Percentiles rank a stretch among this genome's conserved stretches.
Evolutionary conservation across 257 asterid species (phyloP).

Genomic region (Nicotiana obtusifolia): DNA sequence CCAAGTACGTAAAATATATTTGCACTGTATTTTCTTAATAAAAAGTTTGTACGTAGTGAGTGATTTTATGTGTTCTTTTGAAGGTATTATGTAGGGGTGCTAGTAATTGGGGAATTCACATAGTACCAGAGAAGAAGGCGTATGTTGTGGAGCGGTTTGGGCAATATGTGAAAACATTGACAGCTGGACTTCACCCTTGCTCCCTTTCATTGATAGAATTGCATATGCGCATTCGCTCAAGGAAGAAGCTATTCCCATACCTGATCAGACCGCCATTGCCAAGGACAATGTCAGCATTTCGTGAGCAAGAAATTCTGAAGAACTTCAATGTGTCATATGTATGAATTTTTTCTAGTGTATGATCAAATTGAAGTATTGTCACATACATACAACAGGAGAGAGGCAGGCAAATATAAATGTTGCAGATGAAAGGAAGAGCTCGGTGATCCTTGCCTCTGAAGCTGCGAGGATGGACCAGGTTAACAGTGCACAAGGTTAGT

Average conservation of each 20-base stretch:
- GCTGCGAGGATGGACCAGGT: conserved; percentile 19
- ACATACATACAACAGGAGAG: conserved; percentile 4
- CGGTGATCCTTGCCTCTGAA: conserved; percentile 14
- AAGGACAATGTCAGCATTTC: conserved; percentile 80
- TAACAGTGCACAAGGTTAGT: conserved; percentile 20
- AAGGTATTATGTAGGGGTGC: conserved; percentile 49
- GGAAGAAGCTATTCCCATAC: conserved; percentile 73
- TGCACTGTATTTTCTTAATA: neutral
- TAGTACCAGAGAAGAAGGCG: conserved; percentile 80
- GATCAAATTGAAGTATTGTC: neutral
- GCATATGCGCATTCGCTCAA: conserved; percentile 79
- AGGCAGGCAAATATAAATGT: conserved; percentile 16
- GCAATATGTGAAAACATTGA: conserved; percentile 58
- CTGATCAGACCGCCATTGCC: conserved; percentile 74
- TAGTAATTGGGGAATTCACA: conserved; percentile 67
- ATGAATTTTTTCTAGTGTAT: neutral
- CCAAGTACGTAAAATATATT: conserved; percentile 33
- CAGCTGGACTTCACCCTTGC: conserved; percentile 71
- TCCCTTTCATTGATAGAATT: conserved; percentile 70
- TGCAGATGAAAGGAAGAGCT: conserved; percentile 3
- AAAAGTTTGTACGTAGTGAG: neutral
- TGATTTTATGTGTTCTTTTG: neutral
- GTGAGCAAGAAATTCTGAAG: neutral
- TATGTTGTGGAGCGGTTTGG: conserved; percentile 75
- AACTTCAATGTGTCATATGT: neutral